A percentile compares a stretch with the other conserved stretches of the same genome.
phyloP scores from a whole-genome alignment of 1,139 yeast genomes.

The Taphrina pruni region DNA sequence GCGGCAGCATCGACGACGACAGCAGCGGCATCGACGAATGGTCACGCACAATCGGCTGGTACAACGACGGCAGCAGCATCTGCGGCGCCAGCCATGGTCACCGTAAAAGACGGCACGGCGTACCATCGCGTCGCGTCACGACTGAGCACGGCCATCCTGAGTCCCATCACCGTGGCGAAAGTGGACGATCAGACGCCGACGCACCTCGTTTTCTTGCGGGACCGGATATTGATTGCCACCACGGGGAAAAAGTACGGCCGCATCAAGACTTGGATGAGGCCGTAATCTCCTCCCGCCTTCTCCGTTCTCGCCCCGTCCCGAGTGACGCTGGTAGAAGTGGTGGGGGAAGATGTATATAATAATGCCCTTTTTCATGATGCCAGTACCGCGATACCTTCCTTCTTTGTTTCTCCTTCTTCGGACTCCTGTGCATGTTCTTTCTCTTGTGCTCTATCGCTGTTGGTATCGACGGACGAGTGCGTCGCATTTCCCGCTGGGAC shows the following conservation, averaged over 20 bases:
- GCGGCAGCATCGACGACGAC: background rate
- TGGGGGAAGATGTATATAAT: no score
- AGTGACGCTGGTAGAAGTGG: no score
- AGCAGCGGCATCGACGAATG: background rate
- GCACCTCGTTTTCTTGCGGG: constrained; percentile 44
- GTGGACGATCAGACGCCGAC: constrained; percentile 46
- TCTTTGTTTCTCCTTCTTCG: background rate
- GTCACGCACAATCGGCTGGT: background rate
- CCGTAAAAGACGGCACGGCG: constrained; percentile 44
- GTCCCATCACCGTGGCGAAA: constrained; percentile 46
- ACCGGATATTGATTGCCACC: constrained; percentile 44
- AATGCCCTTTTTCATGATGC: background rate
- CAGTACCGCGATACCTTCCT: background rate
- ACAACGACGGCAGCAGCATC: constrained; percentile 8
- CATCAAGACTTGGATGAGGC: constrained; percentile 29
- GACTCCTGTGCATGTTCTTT: background rate
- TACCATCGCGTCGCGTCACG: constrained; percentile 46
- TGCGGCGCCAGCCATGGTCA: constrained; percentile 24
- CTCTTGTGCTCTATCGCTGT: no score
- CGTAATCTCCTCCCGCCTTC: background rate
- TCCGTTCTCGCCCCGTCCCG: background rate
- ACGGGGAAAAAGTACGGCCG: constrained; percentile 32
- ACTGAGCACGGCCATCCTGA: constrained; percentile 45
- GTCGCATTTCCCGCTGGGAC: no score
- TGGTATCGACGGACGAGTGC: no score